Base-by-base conservation (phyloP, 1,284 basidiomycete species). In the Microbotryum intermedium region DNA sequence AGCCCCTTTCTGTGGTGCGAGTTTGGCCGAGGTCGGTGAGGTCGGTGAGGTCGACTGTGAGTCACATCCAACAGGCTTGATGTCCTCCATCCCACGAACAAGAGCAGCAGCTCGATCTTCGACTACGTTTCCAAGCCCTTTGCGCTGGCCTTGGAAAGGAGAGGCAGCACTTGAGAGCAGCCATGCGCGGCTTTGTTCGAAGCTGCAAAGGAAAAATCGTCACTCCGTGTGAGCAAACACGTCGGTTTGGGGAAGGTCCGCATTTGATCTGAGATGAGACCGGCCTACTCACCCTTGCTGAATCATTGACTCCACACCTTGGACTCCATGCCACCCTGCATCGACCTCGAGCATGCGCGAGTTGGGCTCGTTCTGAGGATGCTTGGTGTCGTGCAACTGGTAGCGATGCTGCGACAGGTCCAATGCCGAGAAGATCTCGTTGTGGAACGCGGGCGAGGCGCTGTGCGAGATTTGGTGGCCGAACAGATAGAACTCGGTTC, bases 391-490 rank as follows among this genome's bases (percentile, higher is more conserved):
- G 53, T 88, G 77, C 25, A 88, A 77, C 44, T 79, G 77, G 74
- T 94, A 97, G 13, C 74, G 73, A 73, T 93, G 73, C 72, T 92
- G 28, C 16, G 91, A 90, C 18, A 97, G 78, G 1, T 88, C 89
- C 23, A 97, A 81, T 18, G 80, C 72, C 53, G 82, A 74, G 74
- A 95, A 97, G 0, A 79, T 91, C 0, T 88, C 86, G 74, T 97
- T 97, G 77, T 98, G 95, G 47, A 97, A 76, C 5, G 85, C 84
- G 0, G 94, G 95, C 1, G 91, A 95, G 79, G 90, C 85, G 3
- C 58, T 60, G 52, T 30, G 48, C 16, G 18, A 10, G 30, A 18
- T 16, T 2, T 20, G 94, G 6, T 77, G 84, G 13, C 94, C 94
- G 68, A 97, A 88, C 55, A 98, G 80, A 76, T 82, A 89, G 78